These are phyloP conservation scores for Amanita subjunquillea DNA, from an alignment of 768 basidiomycete species.

Conservation along the genomic window DNA sequence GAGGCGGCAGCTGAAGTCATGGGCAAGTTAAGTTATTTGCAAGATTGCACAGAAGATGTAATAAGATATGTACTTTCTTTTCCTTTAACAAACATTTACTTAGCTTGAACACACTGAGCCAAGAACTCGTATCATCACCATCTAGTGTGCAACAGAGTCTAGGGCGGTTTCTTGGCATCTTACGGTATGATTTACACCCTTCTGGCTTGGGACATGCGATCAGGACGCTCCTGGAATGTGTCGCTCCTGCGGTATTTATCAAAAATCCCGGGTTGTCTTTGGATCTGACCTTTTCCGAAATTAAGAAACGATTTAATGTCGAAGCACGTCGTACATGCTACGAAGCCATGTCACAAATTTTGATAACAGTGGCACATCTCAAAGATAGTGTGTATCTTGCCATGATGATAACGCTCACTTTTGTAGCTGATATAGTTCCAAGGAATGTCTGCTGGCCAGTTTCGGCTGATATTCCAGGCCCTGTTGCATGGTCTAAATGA, in stretches of 20 bases:
- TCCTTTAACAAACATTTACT: conserved; percentile 7
- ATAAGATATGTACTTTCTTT: conserved; percentile 54
- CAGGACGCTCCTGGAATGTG: conserved; percentile 47
- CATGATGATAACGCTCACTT: not conserved
- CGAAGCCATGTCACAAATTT: conserved; percentile 36
- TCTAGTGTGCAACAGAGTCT: conserved; percentile 63
- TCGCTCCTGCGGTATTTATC: conserved; percentile 41
- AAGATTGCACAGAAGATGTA: conserved; percentile 54
- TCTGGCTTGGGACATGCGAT: conserved; percentile 41
- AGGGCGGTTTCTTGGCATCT: conserved; percentile 53
- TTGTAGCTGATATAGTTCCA: not conserved
- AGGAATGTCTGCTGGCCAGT: conserved; percentile 40
- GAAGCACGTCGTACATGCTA: conserved; percentile 32
- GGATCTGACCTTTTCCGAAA: not conserved
- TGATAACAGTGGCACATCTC: conserved; percentile 34
- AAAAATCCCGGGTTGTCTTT: not conserved
- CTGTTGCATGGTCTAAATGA: conserved; percentile 72
- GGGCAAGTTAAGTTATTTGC: conserved; percentile 55
- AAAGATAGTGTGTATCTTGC: conserved; percentile 29
- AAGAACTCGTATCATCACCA: conserved; percentile 42
- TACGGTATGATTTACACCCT: conserved; percentile 55
- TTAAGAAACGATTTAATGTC: conserved; percentile 15
- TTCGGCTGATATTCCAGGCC: conserved; percentile 41
- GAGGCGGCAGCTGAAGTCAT: conserved; percentile 68
- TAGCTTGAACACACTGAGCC: conserved; percentile 41